Percentiles rank a stretch among this genome's conserved stretches.
These are phyloP conservation scores for Candida maris DNA, from an alignment of 805 yeast species.

Conservation along the genomic window DNA sequence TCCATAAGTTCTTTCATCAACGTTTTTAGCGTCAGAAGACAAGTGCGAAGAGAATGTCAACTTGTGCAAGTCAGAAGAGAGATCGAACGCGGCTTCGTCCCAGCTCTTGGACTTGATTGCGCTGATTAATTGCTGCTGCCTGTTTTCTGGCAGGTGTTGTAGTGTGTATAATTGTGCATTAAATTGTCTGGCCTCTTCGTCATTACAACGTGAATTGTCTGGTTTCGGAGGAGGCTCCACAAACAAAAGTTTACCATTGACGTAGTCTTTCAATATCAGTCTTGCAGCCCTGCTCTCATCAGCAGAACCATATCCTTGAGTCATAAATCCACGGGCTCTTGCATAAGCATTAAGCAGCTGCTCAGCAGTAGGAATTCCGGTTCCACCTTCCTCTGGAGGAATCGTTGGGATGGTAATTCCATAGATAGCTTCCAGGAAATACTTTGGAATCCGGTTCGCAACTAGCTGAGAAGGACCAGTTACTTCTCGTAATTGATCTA, in stretches of 20 bases:
- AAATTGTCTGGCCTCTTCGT: slow-evolving; percentile 58
- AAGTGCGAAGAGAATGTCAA: slow-evolving; percentile 80
- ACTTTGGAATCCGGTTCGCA: slow-evolving; percentile 85
- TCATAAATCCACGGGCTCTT: slow-evolving; percentile 94
- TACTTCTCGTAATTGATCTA: slow-evolving; percentile 91
- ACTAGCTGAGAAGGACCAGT: slow-evolving; percentile 86
- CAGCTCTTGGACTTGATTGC: slow-evolving; percentile 62
- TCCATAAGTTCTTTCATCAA: slow-evolving; percentile 54
- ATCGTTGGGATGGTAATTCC: slow-evolving; percentile 84
- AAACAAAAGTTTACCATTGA: slow-evolving; percentile 81
- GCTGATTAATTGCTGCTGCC: slow-evolving; percentile 63
- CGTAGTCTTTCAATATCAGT: slow-evolving; percentile 89
- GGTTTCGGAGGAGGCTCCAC: slow-evolving; percentile 85
- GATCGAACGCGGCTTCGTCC: slow-evolving; percentile 49
- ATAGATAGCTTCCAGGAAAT: slow-evolving; percentile 82
- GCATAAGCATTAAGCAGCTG: slow-evolving; percentile 91
- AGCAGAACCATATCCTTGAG: slow-evolving; percentile 95
- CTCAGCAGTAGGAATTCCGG: slow-evolving; percentile 83
- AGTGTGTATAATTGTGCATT: slow-evolving; percentile 73
- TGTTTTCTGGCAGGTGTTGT: slow-evolving; percentile 61
- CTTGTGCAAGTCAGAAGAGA: slow-evolving; percentile 64
- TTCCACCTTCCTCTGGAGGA: slow-evolving; percentile 82
- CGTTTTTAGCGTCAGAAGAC: slow-evolving; percentile 42
- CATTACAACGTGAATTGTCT: slow-evolving; percentile 49
- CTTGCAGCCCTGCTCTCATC: slow-evolving; percentile 95